These are phyloP conservation scores for Ceratobasidium sp. DNA, from an alignment of 1,284 basidiomycete genomes.

Conservation along the genomic window DNA sequence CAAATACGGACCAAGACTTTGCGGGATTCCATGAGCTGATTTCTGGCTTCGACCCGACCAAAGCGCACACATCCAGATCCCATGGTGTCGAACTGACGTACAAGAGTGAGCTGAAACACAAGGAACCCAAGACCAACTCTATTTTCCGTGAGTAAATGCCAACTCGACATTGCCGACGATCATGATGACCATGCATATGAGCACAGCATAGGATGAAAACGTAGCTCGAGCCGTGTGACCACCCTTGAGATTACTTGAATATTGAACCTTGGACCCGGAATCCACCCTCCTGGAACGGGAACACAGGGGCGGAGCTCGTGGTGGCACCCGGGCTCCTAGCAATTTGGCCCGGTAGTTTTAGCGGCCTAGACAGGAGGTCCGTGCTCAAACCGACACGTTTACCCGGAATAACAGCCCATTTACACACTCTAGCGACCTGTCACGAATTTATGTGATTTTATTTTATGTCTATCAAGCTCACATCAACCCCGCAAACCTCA, in stretches of 20 bases:
- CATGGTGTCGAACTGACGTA: conserved; percentile 21
- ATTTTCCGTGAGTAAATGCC: conserved; percentile 12
- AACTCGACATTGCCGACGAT: conserved; percentile 19
- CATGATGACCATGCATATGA: neutral
- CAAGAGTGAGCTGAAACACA: conserved; percentile 27
- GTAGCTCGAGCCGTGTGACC: conserved; percentile 2
- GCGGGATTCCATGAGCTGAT: conserved; percentile 26
- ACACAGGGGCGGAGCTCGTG: conserved; percentile 5
- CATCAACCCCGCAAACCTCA: neutral
- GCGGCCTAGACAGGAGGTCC: conserved; percentile 1
- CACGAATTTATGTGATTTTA: conserved; percentile 21
- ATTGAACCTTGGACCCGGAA: neutral
- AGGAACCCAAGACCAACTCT: neutral
- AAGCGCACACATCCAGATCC: conserved; percentile 30
- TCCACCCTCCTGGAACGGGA: neutral
- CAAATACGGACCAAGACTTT: conserved; percentile 16
- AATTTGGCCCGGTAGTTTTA: neutral
- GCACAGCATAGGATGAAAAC: conserved; percentile 1
- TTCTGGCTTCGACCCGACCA: conserved; percentile 12
- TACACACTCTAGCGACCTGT: conserved; percentile 3
- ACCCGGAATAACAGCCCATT: neutral
- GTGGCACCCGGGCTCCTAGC: conserved; percentile 3
- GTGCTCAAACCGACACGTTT: conserved; percentile 15
- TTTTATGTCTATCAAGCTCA: neutral
- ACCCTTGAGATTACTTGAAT: conserved; percentile 6